Evolutionary conservation across 768 basidiomycete genomes (phyloP).

Genomic region (Boletus sensibilis): DNA sequence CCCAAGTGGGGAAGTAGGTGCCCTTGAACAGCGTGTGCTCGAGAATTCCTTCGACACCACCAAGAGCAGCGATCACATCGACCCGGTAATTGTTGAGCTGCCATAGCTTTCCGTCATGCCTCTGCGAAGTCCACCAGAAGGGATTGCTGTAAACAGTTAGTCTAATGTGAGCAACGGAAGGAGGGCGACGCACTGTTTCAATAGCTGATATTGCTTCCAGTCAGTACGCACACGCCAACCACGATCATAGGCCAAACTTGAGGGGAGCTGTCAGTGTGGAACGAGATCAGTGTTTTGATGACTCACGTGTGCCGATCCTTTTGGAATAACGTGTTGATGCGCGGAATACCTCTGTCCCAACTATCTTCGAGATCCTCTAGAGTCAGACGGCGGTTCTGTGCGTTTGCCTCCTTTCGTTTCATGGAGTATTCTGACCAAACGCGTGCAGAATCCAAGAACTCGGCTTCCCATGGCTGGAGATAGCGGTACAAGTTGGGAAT

Average conservation of each 20-base stretch:
- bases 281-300: neutral
- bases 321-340: slow-evolving; percentile 99
- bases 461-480: slow-evolving; percentile 95
- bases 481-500: slow-evolving; percentile 98
- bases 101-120: slow-evolving; percentile 96
- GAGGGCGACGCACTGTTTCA: slow-evolving; percentile 68
- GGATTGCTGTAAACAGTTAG: slow-evolving; percentile 65
- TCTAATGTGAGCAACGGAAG: neutral
- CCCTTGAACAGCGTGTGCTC: slow-evolving; percentile 98
- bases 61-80: slow-evolving; percentile 96
- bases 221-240: slow-evolving; percentile 98
- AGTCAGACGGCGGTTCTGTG: slow-evolving; percentile 94
- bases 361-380: slow-evolving; percentile 97
- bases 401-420: slow-evolving; percentile 99
- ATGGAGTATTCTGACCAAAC: slow-evolving; percentile 99
- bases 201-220: slow-evolving; percentile 95
- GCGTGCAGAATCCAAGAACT: slow-evolving; percentile 96
- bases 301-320: slow-evolving; percentile 91
- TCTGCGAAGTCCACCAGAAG: slow-evolving; percentile 99
- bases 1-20: slow-evolving; percentile 97
- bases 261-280: neutral
- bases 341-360: slow-evolving; percentile 98
- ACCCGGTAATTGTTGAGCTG: slow-evolving; percentile 98
- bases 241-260: slow-evolving; percentile 91
- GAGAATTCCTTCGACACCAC: slow-evolving; percentile 94